Percentiles rank a stretch among this genome's conserved stretches.
These are phyloP conservation scores for Pseudocercospora macadamiae DNA, from an alignment of 2,329 filamentous ascomycete species.

Conservation along the genomic window DNA sequence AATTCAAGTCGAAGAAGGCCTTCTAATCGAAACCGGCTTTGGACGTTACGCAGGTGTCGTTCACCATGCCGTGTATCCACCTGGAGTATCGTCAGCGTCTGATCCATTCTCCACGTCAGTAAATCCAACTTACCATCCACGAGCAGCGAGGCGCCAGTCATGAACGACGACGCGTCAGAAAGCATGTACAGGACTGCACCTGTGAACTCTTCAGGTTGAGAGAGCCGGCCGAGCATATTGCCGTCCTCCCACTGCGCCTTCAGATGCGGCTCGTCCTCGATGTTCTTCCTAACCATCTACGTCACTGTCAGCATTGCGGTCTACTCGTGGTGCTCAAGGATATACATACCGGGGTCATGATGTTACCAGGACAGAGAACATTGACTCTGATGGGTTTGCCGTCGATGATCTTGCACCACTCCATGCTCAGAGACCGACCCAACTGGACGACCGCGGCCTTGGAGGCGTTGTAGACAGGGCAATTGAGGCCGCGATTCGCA, in stretches of 20 bases:
- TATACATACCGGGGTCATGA: slow-evolving; percentile 35
- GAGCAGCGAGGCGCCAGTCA: slow-evolving; percentile 33
- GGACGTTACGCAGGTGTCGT: no score
- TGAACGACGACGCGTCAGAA: slow-evolving; percentile 32
- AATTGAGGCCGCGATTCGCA: slow-evolving; percentile 27
- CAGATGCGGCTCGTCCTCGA: slow-evolving; percentile 35
- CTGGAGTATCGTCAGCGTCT: not conserved
- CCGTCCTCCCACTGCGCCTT: slow-evolving; percentile 35
- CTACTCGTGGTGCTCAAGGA: no score
- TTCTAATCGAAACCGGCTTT: no score
- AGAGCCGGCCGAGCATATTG: slow-evolving; percentile 40
- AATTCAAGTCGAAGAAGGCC: no score
- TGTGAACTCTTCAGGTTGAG: slow-evolving; percentile 35
- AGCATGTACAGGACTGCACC: slow-evolving; percentile 38
- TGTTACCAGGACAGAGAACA: slow-evolving; percentile 39
- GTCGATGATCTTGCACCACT: slow-evolving; percentile 42
- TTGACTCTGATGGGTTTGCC: slow-evolving; percentile 39
- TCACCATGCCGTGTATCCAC: slow-evolving; percentile 1
- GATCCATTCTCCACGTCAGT: no score
- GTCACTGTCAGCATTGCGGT: not conserved
- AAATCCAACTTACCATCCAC: slow-evolving; percentile 31
- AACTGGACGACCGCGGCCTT: slow-evolving; percentile 29
- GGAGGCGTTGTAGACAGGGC: slow-evolving; percentile 44
- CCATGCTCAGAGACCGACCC: slow-evolving; percentile 25
- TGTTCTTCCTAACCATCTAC: slow-evolving; percentile 39